Conservation (phyloP, 2,329 filamentous ascomycete species). For the Epichloe coenophiala region DNA sequence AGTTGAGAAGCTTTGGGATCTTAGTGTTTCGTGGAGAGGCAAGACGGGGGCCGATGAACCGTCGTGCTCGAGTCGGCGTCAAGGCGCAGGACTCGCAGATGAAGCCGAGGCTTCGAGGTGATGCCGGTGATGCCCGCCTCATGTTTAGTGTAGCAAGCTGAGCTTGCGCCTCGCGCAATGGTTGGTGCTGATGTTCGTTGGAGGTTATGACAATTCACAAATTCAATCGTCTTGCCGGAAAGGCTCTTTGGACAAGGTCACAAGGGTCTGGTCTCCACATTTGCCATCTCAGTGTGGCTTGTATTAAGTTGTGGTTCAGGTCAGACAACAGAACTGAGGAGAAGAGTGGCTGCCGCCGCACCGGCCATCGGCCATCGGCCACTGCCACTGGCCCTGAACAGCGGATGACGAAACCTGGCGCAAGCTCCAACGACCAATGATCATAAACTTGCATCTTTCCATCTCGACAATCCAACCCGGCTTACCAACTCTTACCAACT, state of each 20-base stretch:
- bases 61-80: slow-evolving; percentile 14
- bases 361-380: neutral
- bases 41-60: slow-evolving; percentile 12
- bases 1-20: neutral
- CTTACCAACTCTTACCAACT: neutral
- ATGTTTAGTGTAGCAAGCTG: neutral
- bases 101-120: slow-evolving; percentile 19
- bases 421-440: slow-evolving; percentile 2
- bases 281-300: neutral
- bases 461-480: neutral
- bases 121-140: slow-evolving; percentile 15
- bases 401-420: slow-evolving; percentile 10
- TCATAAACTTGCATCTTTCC: neutral
- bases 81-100: slow-evolving; percentile 32
- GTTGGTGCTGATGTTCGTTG: neutral
- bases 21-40: slow-evolving; percentile 9
- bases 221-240: too few species aligned
- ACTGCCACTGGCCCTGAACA: neutral
- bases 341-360: neutral
- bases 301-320: too few species aligned
- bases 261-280: too few species aligned
- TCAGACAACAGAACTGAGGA: too few species aligned
- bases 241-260: too few species aligned
- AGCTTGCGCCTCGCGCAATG: neutral
- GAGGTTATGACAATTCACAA: too few species aligned